phyloP scores from a whole-genome alignment of 805 yeast species.

The Brettanomyces naardenensis region DNA sequence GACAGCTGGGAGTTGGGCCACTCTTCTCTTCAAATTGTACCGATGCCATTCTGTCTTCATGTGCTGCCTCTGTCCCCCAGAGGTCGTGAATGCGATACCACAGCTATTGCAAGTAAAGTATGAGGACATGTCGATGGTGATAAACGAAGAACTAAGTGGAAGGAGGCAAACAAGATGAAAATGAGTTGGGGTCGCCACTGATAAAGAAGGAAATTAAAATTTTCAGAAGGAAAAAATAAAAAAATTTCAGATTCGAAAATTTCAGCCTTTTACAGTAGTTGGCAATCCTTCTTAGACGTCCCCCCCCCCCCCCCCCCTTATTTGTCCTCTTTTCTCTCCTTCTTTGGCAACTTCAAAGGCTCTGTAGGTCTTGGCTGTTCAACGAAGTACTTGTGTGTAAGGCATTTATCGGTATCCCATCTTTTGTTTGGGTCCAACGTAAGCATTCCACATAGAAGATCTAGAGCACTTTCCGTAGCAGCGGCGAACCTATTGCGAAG shows the following conservation, averaged over 20 bases:
- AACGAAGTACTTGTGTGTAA: slow-evolving; percentile 57
- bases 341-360: slow-evolving; percentile 54
- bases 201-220: not conserved
- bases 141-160: not conserved
- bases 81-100: slow-evolving; percentile 66
- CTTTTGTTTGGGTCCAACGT: slow-evolving; percentile 73
- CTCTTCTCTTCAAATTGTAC: slow-evolving; percentile 88
- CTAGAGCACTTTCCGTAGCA: slow-evolving; percentile 79
- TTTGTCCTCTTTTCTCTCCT: too few species aligned
- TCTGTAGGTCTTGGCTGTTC: slow-evolving; percentile 72
- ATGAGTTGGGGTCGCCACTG: too few species aligned
- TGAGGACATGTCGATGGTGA: slow-evolving; percentile 8
- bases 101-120: slow-evolving; percentile 80
- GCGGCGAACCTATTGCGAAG: slow-evolving; percentile 80
- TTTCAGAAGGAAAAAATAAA: not conserved
- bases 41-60: slow-evolving; percentile 99
- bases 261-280: too few species aligned
- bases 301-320: too few species aligned
- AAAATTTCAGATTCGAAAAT: not conserved
- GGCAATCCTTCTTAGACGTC: too few species aligned
- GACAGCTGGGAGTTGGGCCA: slow-evolving; percentile 73
- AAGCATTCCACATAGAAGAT: slow-evolving; percentile 64
- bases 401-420: slow-evolving; percentile 54
- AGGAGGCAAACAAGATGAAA: too few species aligned
- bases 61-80: slow-evolving; percentile 82